Evolutionary conservation across 305 asterid species (phyloP).

Genomic region (Solanum hybrid): DNA sequence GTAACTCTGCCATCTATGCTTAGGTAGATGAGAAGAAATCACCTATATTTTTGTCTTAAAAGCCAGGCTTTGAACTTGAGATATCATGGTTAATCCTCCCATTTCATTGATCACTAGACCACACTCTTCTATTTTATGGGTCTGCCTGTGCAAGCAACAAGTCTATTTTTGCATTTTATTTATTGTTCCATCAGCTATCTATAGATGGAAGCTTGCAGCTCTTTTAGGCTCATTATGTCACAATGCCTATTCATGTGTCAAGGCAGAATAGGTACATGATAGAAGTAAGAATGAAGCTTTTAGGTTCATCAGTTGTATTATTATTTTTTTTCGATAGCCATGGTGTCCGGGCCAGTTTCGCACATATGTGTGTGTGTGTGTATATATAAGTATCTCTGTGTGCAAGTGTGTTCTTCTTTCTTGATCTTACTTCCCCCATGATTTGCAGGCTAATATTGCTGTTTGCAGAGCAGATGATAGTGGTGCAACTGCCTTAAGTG

Average conservation of each 20-base stretch:
- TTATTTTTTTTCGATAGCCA: neutral
- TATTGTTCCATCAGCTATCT: neutral
- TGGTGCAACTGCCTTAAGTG: conserved; percentile 90
- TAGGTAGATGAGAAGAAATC: neutral
- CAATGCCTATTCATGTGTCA: neutral
- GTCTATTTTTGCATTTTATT: neutral
- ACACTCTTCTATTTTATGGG: neutral
- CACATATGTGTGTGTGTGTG: neutral
- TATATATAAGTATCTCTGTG: neutral
- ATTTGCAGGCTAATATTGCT: conserved; percentile 80
- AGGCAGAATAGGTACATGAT: neutral
- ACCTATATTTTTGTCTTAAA: neutral
- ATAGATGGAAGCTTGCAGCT: neutral
- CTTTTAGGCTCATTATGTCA: neutral
- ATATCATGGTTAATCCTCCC: neutral
- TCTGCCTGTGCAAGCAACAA: neutral
- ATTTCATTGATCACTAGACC: neutral
- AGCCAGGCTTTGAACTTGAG: neutral
- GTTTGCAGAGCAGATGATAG: conserved; percentile 94
- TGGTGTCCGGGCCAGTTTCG: neutral
- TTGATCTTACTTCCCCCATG: neutral
- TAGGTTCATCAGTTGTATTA: neutral
- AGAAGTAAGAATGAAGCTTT: neutral
- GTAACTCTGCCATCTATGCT: neutral
- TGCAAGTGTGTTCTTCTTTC: conserved; percentile 1